Base-by-base conservation (phyloP, 495 filamentous ascomycete genomes). In the Neurospora sp. region DNA sequence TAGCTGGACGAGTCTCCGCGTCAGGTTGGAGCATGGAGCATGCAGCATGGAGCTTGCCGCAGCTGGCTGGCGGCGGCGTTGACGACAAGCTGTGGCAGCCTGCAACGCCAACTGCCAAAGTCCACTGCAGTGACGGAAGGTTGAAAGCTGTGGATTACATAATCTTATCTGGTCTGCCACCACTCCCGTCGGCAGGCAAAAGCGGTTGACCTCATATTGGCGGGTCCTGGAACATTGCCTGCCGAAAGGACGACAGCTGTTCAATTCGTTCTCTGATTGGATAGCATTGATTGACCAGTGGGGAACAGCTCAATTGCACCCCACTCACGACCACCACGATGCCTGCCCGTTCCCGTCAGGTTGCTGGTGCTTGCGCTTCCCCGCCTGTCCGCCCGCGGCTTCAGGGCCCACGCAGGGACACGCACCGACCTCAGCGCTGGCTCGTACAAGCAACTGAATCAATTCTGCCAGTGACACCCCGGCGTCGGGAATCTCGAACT, bases 11-110 rank as follows among this genome's bases (percentile, higher is more conserved):
- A 59, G 48, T 62, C 54, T 62, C 54, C 54, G 54, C 54, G 54
- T 62, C 27, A 62, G 48, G 12, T 62, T 66, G 54, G 27, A 66
- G 54, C 48, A 59, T 59, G 48, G 10, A 54, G 20, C 54, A 62
- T 62, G 48, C 18, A 31, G 27, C 23, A 42, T 20, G 37, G 23
- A 69, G 35, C n/a, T 39, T 71, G 39, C 70, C 39, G 70, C 70
- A 20, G 38, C 20, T 42, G 37, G 48, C 54, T 62, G 54, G 54
- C 54, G 54, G 23, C 54, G 54, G 54, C 54, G 79, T 80, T 82
- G 79, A 82, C 80, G 80, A 81, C 54, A 80, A 81, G 78, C 80
- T 70, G 71, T 79, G 79, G 80, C 78, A 81, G 80, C 80, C 80
- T 82, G 75, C 78, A 44, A 46, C 44, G 16, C 18, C 54, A 66